Evolutionary conservation across 139 green algal genomes (phyloP).

Genomic region (Auxenochlorella protothecoides): DNA sequence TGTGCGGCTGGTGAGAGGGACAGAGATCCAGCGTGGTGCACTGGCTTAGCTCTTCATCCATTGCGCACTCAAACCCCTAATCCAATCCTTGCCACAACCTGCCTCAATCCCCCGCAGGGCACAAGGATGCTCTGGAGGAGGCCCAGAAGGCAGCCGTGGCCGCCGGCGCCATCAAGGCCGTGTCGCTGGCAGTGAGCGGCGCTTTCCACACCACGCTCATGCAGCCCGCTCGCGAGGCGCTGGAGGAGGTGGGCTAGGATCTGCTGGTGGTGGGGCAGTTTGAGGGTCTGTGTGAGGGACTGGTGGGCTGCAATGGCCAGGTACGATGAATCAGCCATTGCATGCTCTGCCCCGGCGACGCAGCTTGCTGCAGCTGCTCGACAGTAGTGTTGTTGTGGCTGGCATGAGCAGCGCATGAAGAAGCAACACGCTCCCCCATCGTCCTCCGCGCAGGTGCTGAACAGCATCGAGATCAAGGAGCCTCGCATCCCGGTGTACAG

Average conservation of each 20-base stretch:
- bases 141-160: slow-evolving; percentile 39
- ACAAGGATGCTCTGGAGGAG: slow-evolving; percentile 54
- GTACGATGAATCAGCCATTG: no score
- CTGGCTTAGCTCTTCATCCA: no score
- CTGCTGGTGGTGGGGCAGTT: background rate
- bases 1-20: no score
- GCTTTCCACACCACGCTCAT: slow-evolving; percentile 90
- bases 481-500: slow-evolving; percentile 71
- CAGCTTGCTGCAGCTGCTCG: background rate
- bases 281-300: no score
- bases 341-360: background rate
- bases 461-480: slow-evolving; percentile 42
- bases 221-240: slow-evolving; percentile 50
- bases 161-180: slow-evolving; percentile 70
- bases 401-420: no score
- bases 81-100: no score
- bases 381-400: no score
- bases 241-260: slow-evolving; percentile 36
- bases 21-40: no score
- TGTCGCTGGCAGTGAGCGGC: slow-evolving; percentile 64
- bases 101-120: slow-evolving; percentile 25
- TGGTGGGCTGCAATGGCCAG: no score
- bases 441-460: slow-evolving; percentile 41
- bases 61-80: no score
- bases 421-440: background rate